These are phyloP conservation scores for Tricholoma matsutake DNA, from an alignment of 768 basidiomycete genomes.

Conservation along the genomic window DNA sequence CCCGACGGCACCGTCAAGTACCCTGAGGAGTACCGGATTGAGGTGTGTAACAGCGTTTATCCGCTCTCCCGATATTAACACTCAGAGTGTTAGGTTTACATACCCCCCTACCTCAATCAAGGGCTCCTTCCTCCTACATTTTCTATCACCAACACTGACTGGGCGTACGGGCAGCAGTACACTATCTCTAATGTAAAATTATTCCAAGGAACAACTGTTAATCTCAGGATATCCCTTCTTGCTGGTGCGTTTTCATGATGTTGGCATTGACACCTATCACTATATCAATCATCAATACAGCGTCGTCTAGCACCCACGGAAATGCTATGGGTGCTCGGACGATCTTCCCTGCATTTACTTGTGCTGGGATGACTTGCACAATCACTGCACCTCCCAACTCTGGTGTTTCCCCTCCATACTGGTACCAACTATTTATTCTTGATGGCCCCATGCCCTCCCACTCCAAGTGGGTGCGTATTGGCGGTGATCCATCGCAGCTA, in stretches of 20 bases:
- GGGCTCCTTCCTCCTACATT: slow-evolving; percentile 62
- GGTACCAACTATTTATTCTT: slow-evolving; percentile 73
- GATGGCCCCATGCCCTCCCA: slow-evolving; percentile 79
- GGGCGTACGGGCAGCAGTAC: slow-evolving; percentile 55
- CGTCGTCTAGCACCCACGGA: slow-evolving; percentile 74
- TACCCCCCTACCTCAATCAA: slow-evolving; percentile 79
- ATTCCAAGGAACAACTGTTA: slow-evolving; percentile 39
- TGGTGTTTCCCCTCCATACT: slow-evolving; percentile 67
- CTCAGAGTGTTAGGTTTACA: slow-evolving; percentile 51
- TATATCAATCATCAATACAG: slow-evolving; percentile 27
- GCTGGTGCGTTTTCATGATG: slow-evolving; percentile 44
- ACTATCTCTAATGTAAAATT: slow-evolving; percentile 47
- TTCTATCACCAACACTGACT: slow-evolving; percentile 57
- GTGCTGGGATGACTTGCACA: slow-evolving; percentile 66
- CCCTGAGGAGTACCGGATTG: slow-evolving; percentile 74
- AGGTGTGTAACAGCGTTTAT: slow-evolving; percentile 24
- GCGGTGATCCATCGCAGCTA: slow-evolving; percentile 66
- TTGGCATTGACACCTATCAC: slow-evolving; percentile 7
- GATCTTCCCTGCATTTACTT: slow-evolving; percentile 71
- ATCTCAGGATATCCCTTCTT: slow-evolving; percentile 59
- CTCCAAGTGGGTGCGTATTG: slow-evolving; percentile 73
- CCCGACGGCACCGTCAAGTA: slow-evolving; percentile 43
- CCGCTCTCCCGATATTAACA: neutral
- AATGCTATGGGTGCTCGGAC: slow-evolving; percentile 73
- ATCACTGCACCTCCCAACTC: slow-evolving; percentile 76